Evolutionary conservation across 106 monocot species (phyloP).

Genomic region (Dendrobium chrysotoxum): DNA sequence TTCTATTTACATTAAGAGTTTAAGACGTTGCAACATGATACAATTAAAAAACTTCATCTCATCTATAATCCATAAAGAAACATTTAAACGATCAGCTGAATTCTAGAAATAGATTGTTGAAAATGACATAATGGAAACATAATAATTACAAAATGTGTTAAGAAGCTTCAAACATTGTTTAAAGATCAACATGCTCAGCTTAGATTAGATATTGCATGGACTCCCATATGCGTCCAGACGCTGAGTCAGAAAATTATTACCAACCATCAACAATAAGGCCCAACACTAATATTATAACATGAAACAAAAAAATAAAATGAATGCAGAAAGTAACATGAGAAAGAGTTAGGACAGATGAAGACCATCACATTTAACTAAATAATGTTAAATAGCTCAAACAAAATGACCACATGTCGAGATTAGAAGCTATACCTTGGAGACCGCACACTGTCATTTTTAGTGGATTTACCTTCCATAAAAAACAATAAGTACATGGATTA

Average conservation of each 20-base stretch:
- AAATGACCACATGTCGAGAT: background rate
- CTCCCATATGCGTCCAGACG: background rate
- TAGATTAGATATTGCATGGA: background rate
- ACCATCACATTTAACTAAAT: background rate
- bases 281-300: background rate
- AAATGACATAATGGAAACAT: background rate
- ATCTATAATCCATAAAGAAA: background rate
- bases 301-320: background rate
- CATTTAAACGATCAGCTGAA: background rate
- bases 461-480: slow-evolving; percentile 36
- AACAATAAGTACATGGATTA: background rate
- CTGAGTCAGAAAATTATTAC: background rate
- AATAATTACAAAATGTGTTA: background rate
- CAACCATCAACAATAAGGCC: background rate
- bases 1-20: background rate
- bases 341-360: background rate
- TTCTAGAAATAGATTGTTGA: background rate
- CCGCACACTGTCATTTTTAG: slow-evolving; percentile 20
- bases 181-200: background rate
- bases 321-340: background rate
- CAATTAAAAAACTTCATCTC: background rate
- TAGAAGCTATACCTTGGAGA: slow-evolving; percentile 33
- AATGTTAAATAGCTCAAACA: background rate
- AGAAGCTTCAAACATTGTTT: background rate
- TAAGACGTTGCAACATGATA: background rate